Conservation (phyloP, 2,329 filamentous ascomycete genomes). For the Alternaria ethzedia region DNA sequence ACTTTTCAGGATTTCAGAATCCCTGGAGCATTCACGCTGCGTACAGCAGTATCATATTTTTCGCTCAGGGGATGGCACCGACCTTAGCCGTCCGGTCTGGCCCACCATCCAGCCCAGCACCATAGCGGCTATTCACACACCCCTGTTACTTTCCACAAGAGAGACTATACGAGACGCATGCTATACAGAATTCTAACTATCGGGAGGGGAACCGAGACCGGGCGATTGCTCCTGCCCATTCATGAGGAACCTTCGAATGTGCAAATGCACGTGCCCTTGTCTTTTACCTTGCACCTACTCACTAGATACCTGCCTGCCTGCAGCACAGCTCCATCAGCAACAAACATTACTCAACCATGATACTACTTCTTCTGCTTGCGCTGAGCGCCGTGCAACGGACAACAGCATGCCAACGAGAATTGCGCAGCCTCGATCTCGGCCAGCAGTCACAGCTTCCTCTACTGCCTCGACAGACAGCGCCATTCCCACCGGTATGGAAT, state of each 20-base stretch:
- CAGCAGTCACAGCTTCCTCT: background rate
- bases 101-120: background rate
- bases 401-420: background rate
- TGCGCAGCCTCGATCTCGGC: background rate
- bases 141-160: background rate
- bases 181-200: background rate
- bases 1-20: background rate
- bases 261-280: background rate
- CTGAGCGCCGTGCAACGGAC: background rate
- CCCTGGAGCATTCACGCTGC: background rate
- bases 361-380: background rate
- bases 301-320: background rate
- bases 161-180: background rate
- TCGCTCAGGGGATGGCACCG: background rate
- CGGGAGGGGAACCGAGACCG: background rate
- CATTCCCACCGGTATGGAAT: conserved; percentile 43
- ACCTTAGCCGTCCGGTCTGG: background rate
- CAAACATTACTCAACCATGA: background rate
- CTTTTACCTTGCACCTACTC: background rate
- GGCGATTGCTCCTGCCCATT: background rate
- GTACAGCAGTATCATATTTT: background rate
- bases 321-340: background rate
- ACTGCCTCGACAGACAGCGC: conserved; percentile 18
- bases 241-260: background rate
- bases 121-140: background rate